Conservation (phyloP, 2,329 filamentous ascomycete genomes). For the Cladosporium austrohemisphaericum region DNA sequence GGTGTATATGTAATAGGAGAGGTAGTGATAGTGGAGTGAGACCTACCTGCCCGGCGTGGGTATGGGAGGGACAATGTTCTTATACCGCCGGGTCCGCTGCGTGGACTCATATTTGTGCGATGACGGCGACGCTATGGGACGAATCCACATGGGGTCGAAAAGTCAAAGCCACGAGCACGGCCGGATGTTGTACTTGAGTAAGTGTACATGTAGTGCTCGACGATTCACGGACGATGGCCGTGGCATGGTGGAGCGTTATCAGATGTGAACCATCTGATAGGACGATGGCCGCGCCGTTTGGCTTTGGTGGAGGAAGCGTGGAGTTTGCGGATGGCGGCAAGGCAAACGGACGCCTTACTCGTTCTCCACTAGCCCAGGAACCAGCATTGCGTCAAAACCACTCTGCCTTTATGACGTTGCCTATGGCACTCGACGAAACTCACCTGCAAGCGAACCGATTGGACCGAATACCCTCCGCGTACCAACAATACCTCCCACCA, state of each 20-base stretch:
- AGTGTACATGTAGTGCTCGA: too few relatives aligned
- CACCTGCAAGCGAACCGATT: neutral
- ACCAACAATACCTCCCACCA: neutral
- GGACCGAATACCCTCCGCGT: neutral
- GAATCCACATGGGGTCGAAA: constrained; percentile 1
- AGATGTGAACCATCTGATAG: too few relatives aligned
- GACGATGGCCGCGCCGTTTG: constrained; percentile 2
- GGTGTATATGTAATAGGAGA: neutral
- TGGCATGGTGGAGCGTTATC: too few relatives aligned
- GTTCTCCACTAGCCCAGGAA: constrained; percentile 4
- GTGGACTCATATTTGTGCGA: too few relatives aligned
- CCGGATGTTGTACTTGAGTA: neutral
- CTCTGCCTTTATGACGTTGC: constrained; percentile 12
- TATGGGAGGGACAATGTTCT: neutral
- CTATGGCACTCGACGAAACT: neutral
- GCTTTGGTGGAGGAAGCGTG: too few relatives aligned
- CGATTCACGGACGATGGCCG: too few relatives aligned
- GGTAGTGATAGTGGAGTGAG: neutral
- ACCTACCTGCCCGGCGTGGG: neutral
- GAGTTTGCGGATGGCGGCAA: neutral
- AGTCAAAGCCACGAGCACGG: neutral
- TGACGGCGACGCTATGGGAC: neutral
- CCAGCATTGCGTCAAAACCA: constrained; percentile 6
- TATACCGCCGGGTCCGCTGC: neutral
- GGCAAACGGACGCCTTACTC: neutral